Evolutionary conservation across 306 rosid genomes (phyloP).

Genomic region (Cucurbita moschata): DNA sequence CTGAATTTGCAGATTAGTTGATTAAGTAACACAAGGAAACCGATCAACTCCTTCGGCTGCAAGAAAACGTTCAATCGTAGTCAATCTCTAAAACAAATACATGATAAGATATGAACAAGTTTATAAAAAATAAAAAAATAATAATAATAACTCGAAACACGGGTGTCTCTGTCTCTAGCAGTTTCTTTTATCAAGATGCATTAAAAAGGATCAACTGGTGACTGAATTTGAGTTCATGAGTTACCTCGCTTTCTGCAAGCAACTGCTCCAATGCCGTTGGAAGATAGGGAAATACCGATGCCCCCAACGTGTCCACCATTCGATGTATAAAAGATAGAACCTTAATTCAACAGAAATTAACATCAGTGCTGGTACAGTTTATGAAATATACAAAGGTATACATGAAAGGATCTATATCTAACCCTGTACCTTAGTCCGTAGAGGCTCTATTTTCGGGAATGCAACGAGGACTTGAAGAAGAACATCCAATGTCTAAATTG

Average conservation of each 20-base stretch:
- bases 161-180: neutral
- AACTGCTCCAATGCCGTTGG: conserved; percentile 83
- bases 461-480: conserved; percentile 80
- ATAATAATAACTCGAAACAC: neutral
- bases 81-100: neutral
- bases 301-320: conserved; percentile 87
- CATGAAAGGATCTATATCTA: neutral
- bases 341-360: conserved; percentile 22
- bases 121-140: neutral
- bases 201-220: neutral
- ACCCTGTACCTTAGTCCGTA: conserved; percentile 52
- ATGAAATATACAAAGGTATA: neutral
- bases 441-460: conserved; percentile 63
- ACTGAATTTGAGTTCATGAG: conserved; percentile 7
- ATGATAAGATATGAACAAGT: neutral
- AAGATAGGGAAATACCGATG: conserved; percentile 81
- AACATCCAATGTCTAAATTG: conserved; percentile 68
- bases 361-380: conserved; percentile 13
- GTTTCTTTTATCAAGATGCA: neutral
- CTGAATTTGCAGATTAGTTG: conserved; percentile 93
- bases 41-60: conserved; percentile 86
- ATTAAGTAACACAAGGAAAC: conserved; percentile 69
- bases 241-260: conserved; percentile 83
- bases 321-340: conserved; percentile 94
- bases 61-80: neutral